Percentiles rank a stretch among this genome's conserved stretches.
Conservation (phyloP, 2,329 filamentous ascomycete genomes). For the Lasiodiplodia hormozganensis region DNA sequence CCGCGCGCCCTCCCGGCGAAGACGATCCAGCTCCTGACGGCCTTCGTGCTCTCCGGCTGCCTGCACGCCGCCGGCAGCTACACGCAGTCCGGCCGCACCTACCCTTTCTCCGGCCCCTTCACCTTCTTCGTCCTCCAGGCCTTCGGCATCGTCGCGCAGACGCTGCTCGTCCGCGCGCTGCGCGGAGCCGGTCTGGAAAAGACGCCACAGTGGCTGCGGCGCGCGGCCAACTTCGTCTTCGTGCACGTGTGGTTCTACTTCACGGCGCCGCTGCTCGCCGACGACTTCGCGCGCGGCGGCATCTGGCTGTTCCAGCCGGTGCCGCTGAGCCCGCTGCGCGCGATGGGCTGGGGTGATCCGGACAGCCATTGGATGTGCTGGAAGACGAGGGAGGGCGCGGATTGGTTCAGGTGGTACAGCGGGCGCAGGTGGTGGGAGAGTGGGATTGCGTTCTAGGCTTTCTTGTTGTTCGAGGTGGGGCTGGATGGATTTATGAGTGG, state of each 20-base stretch:
- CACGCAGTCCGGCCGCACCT: slow-evolving; percentile 68
- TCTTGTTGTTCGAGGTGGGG: background rate
- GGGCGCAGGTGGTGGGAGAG: slow-evolving; percentile 71
- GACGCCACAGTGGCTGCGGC: slow-evolving; percentile 56
- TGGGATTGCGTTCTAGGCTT: slow-evolving; percentile 54
- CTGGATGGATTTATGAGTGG: background rate
- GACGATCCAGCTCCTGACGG: slow-evolving; percentile 54
- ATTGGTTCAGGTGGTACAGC: slow-evolving; percentile 64
- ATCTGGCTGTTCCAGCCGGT: slow-evolving; percentile 84
- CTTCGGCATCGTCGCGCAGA: slow-evolving; percentile 69
- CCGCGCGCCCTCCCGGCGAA: slow-evolving; percentile 46
- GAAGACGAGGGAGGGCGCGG: slow-evolving; percentile 44
- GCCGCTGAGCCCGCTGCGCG: slow-evolving; percentile 75
- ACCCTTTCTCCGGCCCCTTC: slow-evolving; percentile 60
- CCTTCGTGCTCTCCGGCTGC: slow-evolving; percentile 71
- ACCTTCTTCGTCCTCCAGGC: slow-evolving; percentile 77
- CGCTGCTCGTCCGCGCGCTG: slow-evolving; percentile 47
- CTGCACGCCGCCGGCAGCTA: slow-evolving; percentile 76
- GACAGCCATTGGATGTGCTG: slow-evolving; percentile 74
- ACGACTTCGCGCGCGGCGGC: slow-evolving; percentile 77
- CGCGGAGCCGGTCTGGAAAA: slow-evolving; percentile 38
- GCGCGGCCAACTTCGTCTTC: slow-evolving; percentile 66
- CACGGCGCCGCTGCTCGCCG: slow-evolving; percentile 70
- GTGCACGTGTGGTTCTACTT: slow-evolving; percentile 71
- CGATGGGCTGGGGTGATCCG: slow-evolving; percentile 66